phyloP scores from a whole-genome alignment of 2,329 filamentous ascomycete species.

The Sclerotinia sclerotiorum region DNA sequence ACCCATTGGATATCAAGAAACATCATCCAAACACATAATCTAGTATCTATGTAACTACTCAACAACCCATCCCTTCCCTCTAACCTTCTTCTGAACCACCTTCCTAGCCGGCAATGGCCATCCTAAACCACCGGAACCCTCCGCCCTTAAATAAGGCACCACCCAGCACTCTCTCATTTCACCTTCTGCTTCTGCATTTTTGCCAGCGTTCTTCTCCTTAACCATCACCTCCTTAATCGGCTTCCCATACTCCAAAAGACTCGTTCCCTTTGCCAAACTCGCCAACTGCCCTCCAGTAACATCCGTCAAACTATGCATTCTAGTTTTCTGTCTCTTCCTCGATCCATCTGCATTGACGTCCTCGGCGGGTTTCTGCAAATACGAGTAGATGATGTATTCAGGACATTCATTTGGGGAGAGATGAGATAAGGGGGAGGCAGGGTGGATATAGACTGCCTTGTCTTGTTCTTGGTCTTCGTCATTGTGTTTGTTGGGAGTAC shows the following conservation, averaged over 20 bases:
- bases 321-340: constrained; percentile 66
- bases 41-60: constrained; percentile 30
- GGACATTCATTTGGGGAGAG: constrained; percentile 72
- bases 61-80: constrained; percentile 69
- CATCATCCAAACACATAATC: background rate
- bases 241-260: constrained; percentile 81
- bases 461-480: constrained; percentile 42
- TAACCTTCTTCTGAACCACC: constrained; percentile 74
- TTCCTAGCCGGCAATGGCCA: constrained; percentile 87
- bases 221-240: constrained; percentile 77
- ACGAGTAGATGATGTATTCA: constrained; percentile 82
- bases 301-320: constrained; percentile 86
- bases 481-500: constrained; percentile 38
- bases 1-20: background rate
- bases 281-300: constrained; percentile 74
- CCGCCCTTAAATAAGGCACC: constrained; percentile 71
- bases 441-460: constrained; percentile 81
- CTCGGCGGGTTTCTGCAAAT: constrained; percentile 66
- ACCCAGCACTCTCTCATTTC: constrained; percentile 75
- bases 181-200: constrained; percentile 47
- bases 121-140: constrained; percentile 64
- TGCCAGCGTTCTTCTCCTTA: constrained; percentile 1
- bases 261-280: constrained; percentile 78
- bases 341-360: constrained; percentile 46
- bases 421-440: constrained; percentile 75